phyloP scores from a whole-genome alignment of 1,139 yeast genomes.

The Kluyveromyces marxianus region DNA sequence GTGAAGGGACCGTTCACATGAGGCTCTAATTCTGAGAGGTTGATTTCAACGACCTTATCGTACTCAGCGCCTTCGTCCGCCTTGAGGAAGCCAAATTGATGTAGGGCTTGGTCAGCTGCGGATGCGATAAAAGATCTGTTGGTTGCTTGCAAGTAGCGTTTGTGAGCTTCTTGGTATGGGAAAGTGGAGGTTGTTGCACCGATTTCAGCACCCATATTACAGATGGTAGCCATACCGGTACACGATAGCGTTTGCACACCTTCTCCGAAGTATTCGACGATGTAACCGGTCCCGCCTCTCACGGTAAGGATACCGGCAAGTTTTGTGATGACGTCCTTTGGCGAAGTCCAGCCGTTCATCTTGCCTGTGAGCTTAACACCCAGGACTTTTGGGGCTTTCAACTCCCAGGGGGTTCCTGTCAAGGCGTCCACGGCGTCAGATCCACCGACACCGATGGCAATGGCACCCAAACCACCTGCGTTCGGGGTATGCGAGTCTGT shows the following conservation, averaged over 20 bases:
- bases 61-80: conserved; percentile 82
- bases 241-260: conserved; percentile 83
- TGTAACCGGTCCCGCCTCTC: conserved; percentile 95
- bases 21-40: conserved; percentile 72
- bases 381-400: conserved; percentile 87
- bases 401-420: conserved; percentile 98
- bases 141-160: conserved; percentile 72
- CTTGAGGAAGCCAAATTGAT: conserved; percentile 50
- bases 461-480: conserved; percentile 96
- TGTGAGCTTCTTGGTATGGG: conserved; percentile 90
- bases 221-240: conserved; percentile 98
- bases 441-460: conserved; percentile 98
- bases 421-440: conserved; percentile 98
- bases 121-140: conserved; percentile 75
- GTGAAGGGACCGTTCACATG: conserved; percentile 93
- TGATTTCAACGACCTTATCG: conserved; percentile 75
- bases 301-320: conserved; percentile 88
- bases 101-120: conserved; percentile 62
- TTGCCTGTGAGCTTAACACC: conserved; percentile 89
- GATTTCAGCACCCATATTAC: conserved; percentile 99
- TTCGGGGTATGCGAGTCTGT: conserved; percentile 97
- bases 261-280: conserved; percentile 91
- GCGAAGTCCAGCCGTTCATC: conserved; percentile 87
- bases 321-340: conserved; percentile 89
- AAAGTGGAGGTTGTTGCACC: conserved; percentile 97